A percentile compares a stretch with the other conserved stretches of the same genome.
Evolutionary conservation across 805 yeast species (phyloP).

Genomic region (Ogataea neopini): DNA sequence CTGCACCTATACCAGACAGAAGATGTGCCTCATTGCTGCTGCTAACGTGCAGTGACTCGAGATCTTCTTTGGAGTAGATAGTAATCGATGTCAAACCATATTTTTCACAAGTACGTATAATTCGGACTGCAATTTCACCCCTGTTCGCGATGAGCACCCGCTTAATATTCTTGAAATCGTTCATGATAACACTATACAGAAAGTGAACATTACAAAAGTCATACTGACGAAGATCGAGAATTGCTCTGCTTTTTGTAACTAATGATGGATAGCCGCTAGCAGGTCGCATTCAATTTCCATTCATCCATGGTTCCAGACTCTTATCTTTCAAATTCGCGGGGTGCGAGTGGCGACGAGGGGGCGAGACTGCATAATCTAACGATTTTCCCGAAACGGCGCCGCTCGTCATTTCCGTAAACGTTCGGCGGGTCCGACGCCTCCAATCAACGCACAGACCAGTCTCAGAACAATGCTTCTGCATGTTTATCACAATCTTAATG

Average conservation of each 20-base stretch:
- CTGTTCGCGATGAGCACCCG: constrained; percentile 91
- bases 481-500: too few relatives aligned
- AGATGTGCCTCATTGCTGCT: constrained; percentile 81
- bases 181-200: too few relatives aligned
- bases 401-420: not conserved
- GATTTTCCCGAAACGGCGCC: not conserved
- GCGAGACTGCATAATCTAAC: not conserved
- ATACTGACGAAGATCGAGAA: too few relatives aligned
- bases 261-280: too few relatives aligned
- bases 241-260: too few relatives aligned
- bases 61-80: constrained; percentile 86
- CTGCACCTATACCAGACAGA: constrained; percentile 77
- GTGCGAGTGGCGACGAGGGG: not conserved
- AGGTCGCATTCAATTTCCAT: too few relatives aligned
- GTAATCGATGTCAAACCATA: constrained; percentile 78
- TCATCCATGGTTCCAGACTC: too few relatives aligned
- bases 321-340: too few relatives aligned
- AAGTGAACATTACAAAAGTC: too few relatives aligned
- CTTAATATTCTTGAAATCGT: constrained; percentile 37
- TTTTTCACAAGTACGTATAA: constrained; percentile 84
- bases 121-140: constrained; percentile 96
- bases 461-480: too few relatives aligned
- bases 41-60: constrained; percentile 81
- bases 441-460: not conserved
- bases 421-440: not conserved